These are phyloP conservation scores for Inga leiocalycina DNA, from an alignment of 306 rosid genomes.

Conservation along the genomic window DNA sequence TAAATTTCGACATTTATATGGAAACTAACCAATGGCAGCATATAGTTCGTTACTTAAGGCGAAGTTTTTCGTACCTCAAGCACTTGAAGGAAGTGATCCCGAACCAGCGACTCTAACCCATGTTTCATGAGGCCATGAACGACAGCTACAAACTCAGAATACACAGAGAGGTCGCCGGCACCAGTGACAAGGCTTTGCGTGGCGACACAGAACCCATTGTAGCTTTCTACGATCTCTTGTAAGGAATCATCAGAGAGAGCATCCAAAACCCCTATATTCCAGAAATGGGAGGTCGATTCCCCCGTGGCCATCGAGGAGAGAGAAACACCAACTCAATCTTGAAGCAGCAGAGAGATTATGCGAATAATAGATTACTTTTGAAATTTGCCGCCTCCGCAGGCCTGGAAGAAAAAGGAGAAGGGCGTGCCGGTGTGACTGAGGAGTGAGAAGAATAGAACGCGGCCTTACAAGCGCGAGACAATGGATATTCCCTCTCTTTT, in stretches of 20 bases:
- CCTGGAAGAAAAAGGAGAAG: not conserved
- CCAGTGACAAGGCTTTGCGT: constrained; percentile 57
- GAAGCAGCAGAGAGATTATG: not conserved
- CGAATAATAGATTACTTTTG: not conserved
- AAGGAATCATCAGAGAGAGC: constrained; percentile 48
- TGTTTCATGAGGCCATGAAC: constrained; percentile 68
- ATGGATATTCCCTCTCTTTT: too few species aligned
- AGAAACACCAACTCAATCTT: not conserved
- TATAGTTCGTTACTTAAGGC: not conserved
- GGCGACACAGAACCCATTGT: constrained; percentile 61
- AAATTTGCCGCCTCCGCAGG: constrained; percentile 24
- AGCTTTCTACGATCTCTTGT: constrained; percentile 51
- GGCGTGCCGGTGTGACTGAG: not conserved
- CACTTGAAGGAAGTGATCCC: constrained; percentile 71
- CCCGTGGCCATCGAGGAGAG: constrained; percentile 29
- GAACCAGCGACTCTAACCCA: constrained; percentile 67
- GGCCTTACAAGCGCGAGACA: too few species aligned
- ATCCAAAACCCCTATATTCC: constrained; percentile 52
- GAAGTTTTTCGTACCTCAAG: constrained; percentile 53
- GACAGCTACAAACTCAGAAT: constrained; percentile 56
- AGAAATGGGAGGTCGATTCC: constrained; percentile 43
- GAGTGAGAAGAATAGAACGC: not conserved
- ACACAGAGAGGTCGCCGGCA: constrained; percentile 63
- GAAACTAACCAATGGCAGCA: not conserved
- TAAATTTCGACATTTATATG: not conserved